Conservation (phyloP, 768 basidiomycete species). For the Podaxis rugospora region DNA sequence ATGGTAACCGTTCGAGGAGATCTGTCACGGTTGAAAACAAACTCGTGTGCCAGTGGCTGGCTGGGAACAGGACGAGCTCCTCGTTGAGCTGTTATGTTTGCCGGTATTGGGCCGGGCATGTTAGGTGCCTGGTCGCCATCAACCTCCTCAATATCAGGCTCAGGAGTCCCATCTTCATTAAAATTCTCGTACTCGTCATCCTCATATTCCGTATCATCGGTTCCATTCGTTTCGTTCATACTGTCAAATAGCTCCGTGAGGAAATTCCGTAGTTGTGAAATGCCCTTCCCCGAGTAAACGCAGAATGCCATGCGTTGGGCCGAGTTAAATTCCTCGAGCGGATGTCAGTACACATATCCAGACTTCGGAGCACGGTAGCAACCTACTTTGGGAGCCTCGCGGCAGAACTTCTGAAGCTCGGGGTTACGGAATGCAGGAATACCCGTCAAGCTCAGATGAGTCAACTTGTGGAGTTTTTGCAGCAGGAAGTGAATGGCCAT, state of each 20-base stretch:
- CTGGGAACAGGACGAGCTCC: slow-evolving; percentile 7
- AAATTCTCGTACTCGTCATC: slow-evolving; percentile 50
- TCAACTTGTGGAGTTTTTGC: slow-evolving; percentile 83
- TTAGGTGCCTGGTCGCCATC: slow-evolving; percentile 26
- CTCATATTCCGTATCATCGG: slow-evolving; percentile 65
- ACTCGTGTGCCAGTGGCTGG: slow-evolving; percentile 27
- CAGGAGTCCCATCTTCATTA: slow-evolving; percentile 43
- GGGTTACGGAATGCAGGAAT: slow-evolving; percentile 83
- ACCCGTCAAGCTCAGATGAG: slow-evolving; percentile 97
- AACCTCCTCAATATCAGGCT: slow-evolving; percentile 32
- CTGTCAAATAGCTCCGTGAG: slow-evolving; percentile 73
- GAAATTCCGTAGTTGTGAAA: slow-evolving; percentile 75
- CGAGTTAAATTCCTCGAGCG: slow-evolving; percentile 78
- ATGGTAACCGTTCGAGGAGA: slow-evolving; percentile 22
- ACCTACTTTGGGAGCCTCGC: slow-evolving; percentile 79
- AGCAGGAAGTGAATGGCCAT: slow-evolving; percentile 89
- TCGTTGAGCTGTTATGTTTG: slow-evolving; percentile 14
- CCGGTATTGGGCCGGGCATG: slow-evolving; percentile 16
- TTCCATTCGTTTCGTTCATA: slow-evolving; percentile 68
- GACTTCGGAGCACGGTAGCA: background rate
- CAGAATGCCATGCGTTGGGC: slow-evolving; percentile 90
- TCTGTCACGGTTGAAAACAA: slow-evolving; percentile 31
- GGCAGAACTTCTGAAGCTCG: slow-evolving; percentile 87
- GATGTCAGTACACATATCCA: slow-evolving; percentile 8
- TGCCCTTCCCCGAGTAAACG: slow-evolving; percentile 93